phyloP scores from a whole-genome alignment of 1,284 basidiomycete species.

The Cryptococcus wingfieldii region DNA sequence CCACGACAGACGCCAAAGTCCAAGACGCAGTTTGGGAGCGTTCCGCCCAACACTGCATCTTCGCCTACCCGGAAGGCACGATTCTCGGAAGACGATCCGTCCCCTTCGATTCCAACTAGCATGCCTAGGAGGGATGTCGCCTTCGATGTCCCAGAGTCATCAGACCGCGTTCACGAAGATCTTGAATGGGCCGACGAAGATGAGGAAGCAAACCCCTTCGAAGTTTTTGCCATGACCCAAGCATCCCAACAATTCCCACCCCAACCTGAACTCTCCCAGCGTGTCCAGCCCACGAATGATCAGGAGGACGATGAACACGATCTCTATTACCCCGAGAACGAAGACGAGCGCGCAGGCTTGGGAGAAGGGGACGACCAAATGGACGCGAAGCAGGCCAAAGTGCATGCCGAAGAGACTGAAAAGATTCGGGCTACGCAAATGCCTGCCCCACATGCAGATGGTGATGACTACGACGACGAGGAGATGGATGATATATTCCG shows the following conservation, averaged over 20 bases:
- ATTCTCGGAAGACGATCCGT: no score
- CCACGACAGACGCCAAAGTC: no score
- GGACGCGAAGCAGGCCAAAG: slow-evolving; percentile 28
- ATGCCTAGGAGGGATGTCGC: no score
- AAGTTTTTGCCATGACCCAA: slow-evolving; percentile 32
- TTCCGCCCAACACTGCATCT: no score
- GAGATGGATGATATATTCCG: slow-evolving; percentile 37
- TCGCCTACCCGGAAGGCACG: no score
- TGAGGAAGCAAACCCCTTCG: slow-evolving; percentile 41
- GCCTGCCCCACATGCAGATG: slow-evolving; percentile 11
- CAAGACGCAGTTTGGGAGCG: no score
- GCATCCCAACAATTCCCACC: slow-evolving; percentile 31
- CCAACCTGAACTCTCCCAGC: slow-evolving; percentile 40
- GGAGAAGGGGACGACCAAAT: slow-evolving; percentile 19
- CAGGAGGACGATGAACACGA: slow-evolving; percentile 34
- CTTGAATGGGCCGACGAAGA: slow-evolving; percentile 14
- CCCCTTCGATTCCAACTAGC: no score
- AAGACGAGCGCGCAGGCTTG: not conserved
- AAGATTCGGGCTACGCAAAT: slow-evolving; percentile 39
- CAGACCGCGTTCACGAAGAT: not conserved
- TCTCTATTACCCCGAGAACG: slow-evolving; percentile 11
- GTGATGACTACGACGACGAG: slow-evolving; percentile 32
- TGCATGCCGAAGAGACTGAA: slow-evolving; percentile 32
- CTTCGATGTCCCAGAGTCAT: no score
- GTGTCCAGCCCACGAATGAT: slow-evolving; percentile 29